A percentile compares a stretch with the other conserved stretches of the same genome.
These are phyloP conservation scores for Lumnitzera littorea DNA, from an alignment of 345 rosid species.

Conservation along the genomic window DNA sequence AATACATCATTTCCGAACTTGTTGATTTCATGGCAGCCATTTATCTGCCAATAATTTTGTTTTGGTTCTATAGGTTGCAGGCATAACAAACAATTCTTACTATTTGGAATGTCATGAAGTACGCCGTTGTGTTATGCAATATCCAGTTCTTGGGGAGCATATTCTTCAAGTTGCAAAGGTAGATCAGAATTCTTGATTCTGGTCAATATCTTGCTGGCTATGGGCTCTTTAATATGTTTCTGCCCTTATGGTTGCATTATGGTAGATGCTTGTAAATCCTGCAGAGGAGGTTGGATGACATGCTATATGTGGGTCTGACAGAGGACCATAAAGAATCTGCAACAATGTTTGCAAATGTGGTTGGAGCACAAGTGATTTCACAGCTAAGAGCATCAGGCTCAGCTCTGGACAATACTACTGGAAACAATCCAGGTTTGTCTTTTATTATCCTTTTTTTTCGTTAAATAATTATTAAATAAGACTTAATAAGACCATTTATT, in stretches of 20 bases:
- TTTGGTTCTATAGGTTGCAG: slow-evolving; percentile 63
- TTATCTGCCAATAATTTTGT: not conserved
- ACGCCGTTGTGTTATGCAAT: slow-evolving; percentile 75
- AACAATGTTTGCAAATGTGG: slow-evolving; percentile 82
- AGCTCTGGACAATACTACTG: slow-evolving; percentile 12
- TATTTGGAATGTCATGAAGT: slow-evolving; percentile 68
- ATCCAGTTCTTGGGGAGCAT: slow-evolving; percentile 57
- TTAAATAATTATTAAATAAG: not conserved
- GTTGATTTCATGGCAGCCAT: too few species aligned
- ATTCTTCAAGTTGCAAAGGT: slow-evolving; percentile 95
- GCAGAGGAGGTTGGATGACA: slow-evolving; percentile 93
- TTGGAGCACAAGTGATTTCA: slow-evolving; percentile 87
- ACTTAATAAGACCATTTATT: too few species aligned
- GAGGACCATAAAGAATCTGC: slow-evolving; percentile 94
- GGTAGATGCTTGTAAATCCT: slow-evolving; percentile 43
- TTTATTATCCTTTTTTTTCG: not conserved
- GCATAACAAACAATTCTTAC: slow-evolving; percentile 87
- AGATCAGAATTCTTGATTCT: slow-evolving; percentile 16
- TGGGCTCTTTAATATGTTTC: slow-evolving; percentile 20
- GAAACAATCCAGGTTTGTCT: slow-evolving; percentile 31
- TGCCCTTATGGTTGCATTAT: slow-evolving; percentile 24
- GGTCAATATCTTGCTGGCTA: slow-evolving; percentile 1
- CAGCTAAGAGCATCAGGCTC: slow-evolving; percentile 38
- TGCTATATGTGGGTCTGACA: slow-evolving; percentile 93
- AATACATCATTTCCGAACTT: too few species aligned